Evolutionary conservation across 169 alveolate genomes (phyloP).

Genomic region (Plasmodium coatneyi): DNA sequence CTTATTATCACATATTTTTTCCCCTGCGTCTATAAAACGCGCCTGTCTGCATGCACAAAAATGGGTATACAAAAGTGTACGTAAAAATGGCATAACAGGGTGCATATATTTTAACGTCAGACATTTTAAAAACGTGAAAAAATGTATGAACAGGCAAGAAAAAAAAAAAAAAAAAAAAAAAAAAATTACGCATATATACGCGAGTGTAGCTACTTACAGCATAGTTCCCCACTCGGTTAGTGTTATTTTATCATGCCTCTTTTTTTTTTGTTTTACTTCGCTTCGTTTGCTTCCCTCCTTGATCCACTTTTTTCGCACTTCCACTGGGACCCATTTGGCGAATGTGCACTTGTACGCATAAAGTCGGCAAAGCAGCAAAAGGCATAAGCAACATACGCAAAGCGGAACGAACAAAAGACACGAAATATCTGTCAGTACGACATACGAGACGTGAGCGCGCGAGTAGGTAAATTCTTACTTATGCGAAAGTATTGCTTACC

Average conservation of each 20-base stretch:
- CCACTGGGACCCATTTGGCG: background rate
- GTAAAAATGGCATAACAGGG: background rate
- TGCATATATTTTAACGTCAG: background rate
- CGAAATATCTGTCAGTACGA: slow-evolving; percentile 8
- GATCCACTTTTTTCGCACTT: background rate
- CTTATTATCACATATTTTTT: background rate
- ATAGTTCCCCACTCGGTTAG: background rate
- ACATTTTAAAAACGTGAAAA: background rate
- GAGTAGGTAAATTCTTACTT: slow-evolving; percentile 41
- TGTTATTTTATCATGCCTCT: background rate
- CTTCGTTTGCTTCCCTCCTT: background rate
- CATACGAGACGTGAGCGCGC: slow-evolving; percentile 13
- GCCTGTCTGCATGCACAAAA: background rate
- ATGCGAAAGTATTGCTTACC: background rate
- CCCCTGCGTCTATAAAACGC: background rate
- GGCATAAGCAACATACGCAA: slow-evolving; percentile 4
- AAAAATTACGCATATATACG: background rate
- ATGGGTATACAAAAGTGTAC: background rate
- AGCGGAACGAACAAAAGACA: background rate
- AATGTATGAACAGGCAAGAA: slow-evolving; percentile 29
- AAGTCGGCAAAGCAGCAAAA: background rate
- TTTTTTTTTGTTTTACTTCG: background rate
- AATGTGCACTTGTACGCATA: slow-evolving; percentile 68
- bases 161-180: background rate
- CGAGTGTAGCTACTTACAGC: slow-evolving; percentile 16